These are phyloP conservation scores for Monosporascus sp. DNA, from an alignment of 2,329 filamentous ascomycete species.

Conservation along the genomic window DNA sequence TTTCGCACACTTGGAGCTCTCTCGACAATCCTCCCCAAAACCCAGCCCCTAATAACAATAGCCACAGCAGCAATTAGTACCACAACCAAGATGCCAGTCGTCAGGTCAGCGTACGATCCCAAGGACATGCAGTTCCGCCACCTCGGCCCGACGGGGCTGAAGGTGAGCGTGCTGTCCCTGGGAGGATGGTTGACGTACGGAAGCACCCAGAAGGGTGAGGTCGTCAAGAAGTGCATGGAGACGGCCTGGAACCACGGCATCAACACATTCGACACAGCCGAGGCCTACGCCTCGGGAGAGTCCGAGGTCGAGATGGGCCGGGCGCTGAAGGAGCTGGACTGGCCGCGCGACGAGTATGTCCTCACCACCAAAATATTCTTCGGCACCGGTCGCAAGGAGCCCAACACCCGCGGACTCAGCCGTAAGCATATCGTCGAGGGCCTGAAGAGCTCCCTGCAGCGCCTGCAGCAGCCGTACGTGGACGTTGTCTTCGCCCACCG, in stretches of 20 bases:
- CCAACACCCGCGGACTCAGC: slow-evolving; percentile 45
- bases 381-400: slow-evolving; percentile 52
- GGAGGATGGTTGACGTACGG: slow-evolving; percentile 28
- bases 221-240: slow-evolving; percentile 37
- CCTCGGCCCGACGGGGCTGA: slow-evolving; percentile 35
- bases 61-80: slow-evolving; percentile 1
- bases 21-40: slow-evolving; percentile 3
- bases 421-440: slow-evolving; percentile 51
- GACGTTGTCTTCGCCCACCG: slow-evolving; percentile 60
- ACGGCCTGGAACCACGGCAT: slow-evolving; percentile 46
- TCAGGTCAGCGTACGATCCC: slow-evolving; percentile 19
- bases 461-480: slow-evolving; percentile 60
- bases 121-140: slow-evolving; percentile 37
- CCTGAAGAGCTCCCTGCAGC: slow-evolving; percentile 49
- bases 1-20: slow-evolving; percentile 5
- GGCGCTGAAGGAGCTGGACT: slow-evolving; percentile 45
- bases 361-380: slow-evolving; percentile 45
- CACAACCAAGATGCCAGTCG: slow-evolving; percentile 13
- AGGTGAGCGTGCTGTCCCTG: slow-evolving; percentile 36
- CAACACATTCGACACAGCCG: slow-evolving; percentile 51
- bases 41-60: slow-evolving; percentile 8
- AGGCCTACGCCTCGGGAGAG: slow-evolving; percentile 42
- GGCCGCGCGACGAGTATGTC: slow-evolving; percentile 49
- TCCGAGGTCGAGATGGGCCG: slow-evolving; percentile 46
- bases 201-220: slow-evolving; percentile 28